Conservation (phyloP, 495 filamentous ascomycete genomes). For the Neurospora sp. region DNA sequence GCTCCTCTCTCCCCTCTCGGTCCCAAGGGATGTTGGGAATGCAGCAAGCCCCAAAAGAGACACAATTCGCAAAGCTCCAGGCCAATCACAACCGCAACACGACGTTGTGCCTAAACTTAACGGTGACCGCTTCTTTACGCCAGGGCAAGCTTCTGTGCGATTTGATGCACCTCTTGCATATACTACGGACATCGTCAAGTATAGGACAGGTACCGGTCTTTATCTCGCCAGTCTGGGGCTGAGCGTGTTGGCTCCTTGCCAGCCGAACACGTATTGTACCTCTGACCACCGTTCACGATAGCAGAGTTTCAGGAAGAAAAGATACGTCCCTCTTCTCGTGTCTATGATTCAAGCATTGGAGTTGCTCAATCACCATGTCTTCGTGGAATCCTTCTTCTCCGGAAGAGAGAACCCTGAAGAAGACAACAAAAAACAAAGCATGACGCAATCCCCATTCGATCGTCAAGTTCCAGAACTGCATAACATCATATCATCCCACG, state of each 20-base stretch:
- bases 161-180: not conserved
- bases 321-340: not conserved
- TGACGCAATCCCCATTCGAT: not conserved
- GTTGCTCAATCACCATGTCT: too few relatives aligned
- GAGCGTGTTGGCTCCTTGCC: not conserved
- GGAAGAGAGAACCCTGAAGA: not conserved
- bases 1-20: not conserved
- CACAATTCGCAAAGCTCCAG: not conserved
- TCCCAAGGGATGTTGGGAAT: not conserved
- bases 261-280: not conserved
- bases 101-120: constrained; percentile 22
- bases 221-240: not conserved
- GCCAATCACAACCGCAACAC: constrained; percentile 11
- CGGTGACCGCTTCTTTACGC: constrained; percentile 13
- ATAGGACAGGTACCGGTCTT: not conserved
- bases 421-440: not conserved
- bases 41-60: not conserved
- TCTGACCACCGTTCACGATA: not conserved
- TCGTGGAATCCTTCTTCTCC: too few relatives aligned
- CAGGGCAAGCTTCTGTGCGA: not conserved
- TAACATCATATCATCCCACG: not conserved
- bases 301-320: not conserved
- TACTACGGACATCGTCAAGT: not conserved
- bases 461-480: not conserved
- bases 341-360: not conserved